Conservation (phyloP, 805 yeast species). For the Starmerella bacillaris region DNA sequence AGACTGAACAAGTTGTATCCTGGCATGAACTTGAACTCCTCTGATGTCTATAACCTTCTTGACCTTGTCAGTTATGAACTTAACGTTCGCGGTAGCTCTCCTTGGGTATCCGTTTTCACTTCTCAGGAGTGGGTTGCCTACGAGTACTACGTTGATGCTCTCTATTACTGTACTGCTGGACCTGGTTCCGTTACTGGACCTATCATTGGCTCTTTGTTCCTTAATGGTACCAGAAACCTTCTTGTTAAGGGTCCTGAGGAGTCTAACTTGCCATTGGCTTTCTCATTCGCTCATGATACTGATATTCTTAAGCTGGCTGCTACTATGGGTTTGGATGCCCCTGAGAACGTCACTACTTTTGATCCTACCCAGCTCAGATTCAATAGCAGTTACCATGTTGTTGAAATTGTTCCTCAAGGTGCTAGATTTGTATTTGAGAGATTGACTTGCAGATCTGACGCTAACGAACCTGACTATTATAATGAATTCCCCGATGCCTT, state of each 20-base stretch:
- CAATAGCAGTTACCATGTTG: slow-evolving; percentile 30
- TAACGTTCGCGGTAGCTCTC: slow-evolving; percentile 31
- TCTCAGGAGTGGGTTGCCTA: slow-evolving; percentile 31
- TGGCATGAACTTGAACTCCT: slow-evolving; percentile 25
- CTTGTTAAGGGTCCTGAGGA: slow-evolving; percentile 26
- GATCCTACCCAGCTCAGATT: slow-evolving; percentile 27
- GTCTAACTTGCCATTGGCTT: slow-evolving; percentile 26
- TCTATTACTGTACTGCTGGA: slow-evolving; percentile 31
- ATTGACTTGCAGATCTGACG: slow-evolving; percentile 24
- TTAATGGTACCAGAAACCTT: slow-evolving; percentile 33
- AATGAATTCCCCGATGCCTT: slow-evolving; percentile 11
- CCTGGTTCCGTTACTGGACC: slow-evolving; percentile 26
- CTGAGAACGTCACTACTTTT: slow-evolving; percentile 24
- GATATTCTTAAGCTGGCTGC: slow-evolving; percentile 34
- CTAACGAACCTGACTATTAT: slow-evolving; percentile 2
- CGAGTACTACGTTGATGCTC: slow-evolving; percentile 28
- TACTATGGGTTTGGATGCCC: slow-evolving; percentile 31
- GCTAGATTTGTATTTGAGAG: slow-evolving; percentile 21
- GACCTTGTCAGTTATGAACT: slow-evolving; percentile 32
- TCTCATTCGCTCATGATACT: slow-evolving; percentile 40
- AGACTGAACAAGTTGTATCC: slow-evolving; percentile 17
- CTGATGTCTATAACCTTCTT: slow-evolving; percentile 29
- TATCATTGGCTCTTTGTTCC: slow-evolving; percentile 29
- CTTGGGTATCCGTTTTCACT: slow-evolving; percentile 29
- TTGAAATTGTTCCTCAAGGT: slow-evolving; percentile 25